Conservation (phyloP, 495 filamentous ascomycete species). For the Neurospora hispaniola region DNA sequence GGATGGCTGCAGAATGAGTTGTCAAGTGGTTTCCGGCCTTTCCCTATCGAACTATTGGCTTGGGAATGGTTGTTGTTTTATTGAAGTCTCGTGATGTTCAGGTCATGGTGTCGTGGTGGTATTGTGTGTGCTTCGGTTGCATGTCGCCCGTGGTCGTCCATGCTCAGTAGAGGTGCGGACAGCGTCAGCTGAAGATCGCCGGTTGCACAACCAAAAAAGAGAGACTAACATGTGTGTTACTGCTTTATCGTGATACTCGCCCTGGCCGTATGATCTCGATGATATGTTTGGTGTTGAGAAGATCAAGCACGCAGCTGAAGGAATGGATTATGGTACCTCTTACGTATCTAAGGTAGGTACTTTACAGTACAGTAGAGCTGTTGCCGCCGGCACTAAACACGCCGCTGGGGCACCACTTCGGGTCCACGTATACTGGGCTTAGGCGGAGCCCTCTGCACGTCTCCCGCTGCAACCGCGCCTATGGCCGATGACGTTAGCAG, state of each 20-base stretch:
- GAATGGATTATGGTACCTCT: too few relatives aligned
- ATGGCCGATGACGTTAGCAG: not conserved
- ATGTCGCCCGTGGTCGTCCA: not conserved
- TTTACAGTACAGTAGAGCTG: too few relatives aligned
- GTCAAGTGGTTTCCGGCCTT: not conserved
- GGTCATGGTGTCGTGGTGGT: not conserved
- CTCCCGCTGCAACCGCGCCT: not conserved
- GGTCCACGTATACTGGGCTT: not conserved
- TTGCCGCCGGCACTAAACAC: too few relatives aligned
- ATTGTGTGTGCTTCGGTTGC: not conserved
- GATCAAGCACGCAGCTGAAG: not conserved
- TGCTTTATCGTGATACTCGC: not conserved
- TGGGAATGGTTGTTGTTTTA: not conserved
- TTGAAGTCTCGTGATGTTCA: not conserved
- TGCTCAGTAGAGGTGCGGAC: not conserved
- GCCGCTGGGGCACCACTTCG: not conserved
- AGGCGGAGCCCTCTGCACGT: not conserved
- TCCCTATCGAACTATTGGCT: not conserved
- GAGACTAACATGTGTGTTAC: not conserved
- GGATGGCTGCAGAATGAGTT: constrained; percentile 23
- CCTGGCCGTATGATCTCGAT: not conserved
- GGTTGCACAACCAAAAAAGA: not conserved
- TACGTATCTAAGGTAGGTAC: too few relatives aligned
- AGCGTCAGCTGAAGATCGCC: not conserved
- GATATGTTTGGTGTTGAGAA: not conserved